Conservation (phyloP, 2,329 filamentous ascomycete genomes). For the Aspergillus sp. region DNA sequence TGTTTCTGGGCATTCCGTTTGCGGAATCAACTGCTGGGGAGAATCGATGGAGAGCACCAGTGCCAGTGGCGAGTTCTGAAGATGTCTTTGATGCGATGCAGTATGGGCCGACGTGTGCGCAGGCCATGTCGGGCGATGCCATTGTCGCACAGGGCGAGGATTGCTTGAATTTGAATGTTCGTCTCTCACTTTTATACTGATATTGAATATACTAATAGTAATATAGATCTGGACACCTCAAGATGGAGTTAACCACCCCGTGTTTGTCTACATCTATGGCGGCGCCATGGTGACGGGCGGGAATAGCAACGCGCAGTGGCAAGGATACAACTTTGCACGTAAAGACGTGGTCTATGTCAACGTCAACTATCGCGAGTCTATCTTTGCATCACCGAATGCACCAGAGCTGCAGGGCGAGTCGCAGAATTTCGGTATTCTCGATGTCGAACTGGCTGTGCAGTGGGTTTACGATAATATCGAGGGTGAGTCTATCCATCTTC, state of each 20-base stretch:
- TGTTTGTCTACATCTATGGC: slow-evolving; percentile 53
- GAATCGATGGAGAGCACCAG: slow-evolving; percentile 17
- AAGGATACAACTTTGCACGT: slow-evolving; percentile 16
- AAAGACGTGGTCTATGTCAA: slow-evolving; percentile 19
- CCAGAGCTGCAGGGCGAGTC: slow-evolving; percentile 15
- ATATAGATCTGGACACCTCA: slow-evolving; percentile 13
- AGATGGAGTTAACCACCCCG: slow-evolving; percentile 8
- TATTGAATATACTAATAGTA: background rate
- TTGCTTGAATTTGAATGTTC: slow-evolving; percentile 14
- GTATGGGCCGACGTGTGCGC: slow-evolving; percentile 16
- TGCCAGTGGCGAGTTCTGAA: slow-evolving; percentile 5
- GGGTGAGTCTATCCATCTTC: slow-evolving; percentile 3
- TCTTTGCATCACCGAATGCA: slow-evolving; percentile 16
- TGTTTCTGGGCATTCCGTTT: slow-evolving; percentile 19
- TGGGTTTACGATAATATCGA: slow-evolving; percentile 18
- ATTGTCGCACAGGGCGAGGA: slow-evolving; percentile 18
- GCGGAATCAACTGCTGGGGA: slow-evolving; percentile 14
- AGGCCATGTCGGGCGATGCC: slow-evolving; percentile 16
- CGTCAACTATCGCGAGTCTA: slow-evolving; percentile 17
- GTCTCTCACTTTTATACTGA: background rate
- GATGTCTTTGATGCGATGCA: slow-evolving; percentile 10
- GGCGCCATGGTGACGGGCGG: slow-evolving; percentile 54
- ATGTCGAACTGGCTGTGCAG: slow-evolving; percentile 14
- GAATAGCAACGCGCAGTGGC: slow-evolving; percentile 19
- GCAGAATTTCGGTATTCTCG: slow-evolving; percentile 18